Base-by-base conservation (phyloP, 2,329 filamentous ascomycete genomes). In the Xylariaceae sp. region DNA sequence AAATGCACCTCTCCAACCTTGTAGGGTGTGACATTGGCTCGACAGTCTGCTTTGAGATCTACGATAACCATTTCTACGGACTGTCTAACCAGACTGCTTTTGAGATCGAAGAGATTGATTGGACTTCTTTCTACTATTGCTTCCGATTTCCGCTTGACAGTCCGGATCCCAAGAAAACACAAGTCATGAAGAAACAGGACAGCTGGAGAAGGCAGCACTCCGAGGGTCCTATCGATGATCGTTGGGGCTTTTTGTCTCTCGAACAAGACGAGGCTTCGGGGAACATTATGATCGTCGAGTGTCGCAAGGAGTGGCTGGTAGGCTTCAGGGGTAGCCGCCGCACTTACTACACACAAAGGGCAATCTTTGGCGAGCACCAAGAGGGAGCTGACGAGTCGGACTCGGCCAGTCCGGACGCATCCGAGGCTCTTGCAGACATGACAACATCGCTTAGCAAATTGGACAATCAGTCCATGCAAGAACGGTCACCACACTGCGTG, bases 181-280 rank as follows among this genome's bases (percentile, higher is more conserved):
- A 74, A 47, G 59, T 60, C 28, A 65, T 66, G 46, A 64, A 66
- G n/a, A 69, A 71, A 41, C 54, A 60, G 33, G 64, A 67, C 16
- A 71, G 83, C 34, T 88, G 81, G 75, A 72, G 85, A 7, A 76
- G 85, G 13, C 72, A 83, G 37, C 81, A 87, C 50, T 67, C 66
- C 19, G 85, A 89, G 57, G 85, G 85, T 0, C 77, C 83, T 0
- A 79, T 89, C 13, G 84, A 89, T 50, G 81, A 89, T 51, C 75
- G 83, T 3, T 90, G 85, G 85, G 83, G 78, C 0, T 77, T 80
- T 43, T 64, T 90, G 3, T 74, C 74, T 3, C 65, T 89, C 1
- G 72, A 78, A 19, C 69, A 67, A 26, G 78, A 87, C 44, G 79
- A 87, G 44, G 52, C 53, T 9, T 81, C 74, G 0, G 78, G 79